Conservation (phyloP, 805 yeast species). For the Candida michaelii region DNA sequence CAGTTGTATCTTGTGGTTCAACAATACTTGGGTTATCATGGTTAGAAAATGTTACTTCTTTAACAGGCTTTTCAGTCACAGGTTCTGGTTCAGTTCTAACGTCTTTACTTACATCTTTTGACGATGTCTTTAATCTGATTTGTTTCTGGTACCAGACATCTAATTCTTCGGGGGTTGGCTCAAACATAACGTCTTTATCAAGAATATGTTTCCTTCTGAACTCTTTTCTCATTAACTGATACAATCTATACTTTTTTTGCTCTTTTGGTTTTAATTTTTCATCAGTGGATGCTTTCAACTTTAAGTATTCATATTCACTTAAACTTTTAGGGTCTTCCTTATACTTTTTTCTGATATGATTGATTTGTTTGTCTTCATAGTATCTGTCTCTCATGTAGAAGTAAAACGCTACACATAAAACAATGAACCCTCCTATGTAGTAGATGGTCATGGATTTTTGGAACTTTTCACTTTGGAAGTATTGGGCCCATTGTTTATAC, state of each 20-base stretch:
- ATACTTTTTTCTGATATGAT: conserved; percentile 38
- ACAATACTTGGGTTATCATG: conserved; percentile 47
- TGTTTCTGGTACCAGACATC: conserved; percentile 42
- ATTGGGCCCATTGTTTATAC: conserved; percentile 41
- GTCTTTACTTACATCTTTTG: conserved; percentile 24
- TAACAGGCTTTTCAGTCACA: conserved; percentile 13
- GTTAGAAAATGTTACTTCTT: conserved; percentile 27
- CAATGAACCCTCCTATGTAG: conserved; percentile 58
- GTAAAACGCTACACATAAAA: conserved; percentile 58
- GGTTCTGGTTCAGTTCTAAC: conserved; percentile 1
- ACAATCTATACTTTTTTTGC: conserved; percentile 56
- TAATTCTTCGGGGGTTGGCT: conserved; percentile 42
- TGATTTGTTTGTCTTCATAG: conserved; percentile 61
- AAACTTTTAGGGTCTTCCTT: conserved; percentile 35
- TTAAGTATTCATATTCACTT: conserved; percentile 63
- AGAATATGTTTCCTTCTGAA: conserved; percentile 39
- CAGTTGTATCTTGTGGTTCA: conserved; percentile 78
- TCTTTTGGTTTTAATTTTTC: conserved; percentile 67
- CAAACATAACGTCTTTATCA: conserved; percentile 33
- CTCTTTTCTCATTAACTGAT: conserved; percentile 53
- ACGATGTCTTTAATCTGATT: conserved; percentile 19
- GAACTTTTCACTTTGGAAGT: conserved; percentile 53
- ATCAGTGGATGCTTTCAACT: conserved; percentile 56
- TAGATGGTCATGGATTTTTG: conserved; percentile 62
- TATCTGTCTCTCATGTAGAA: conserved; percentile 67